Conservation (phyloP, 2,329 filamentous ascomycete species). For the Lasiodiplodia theobromae region DNA sequence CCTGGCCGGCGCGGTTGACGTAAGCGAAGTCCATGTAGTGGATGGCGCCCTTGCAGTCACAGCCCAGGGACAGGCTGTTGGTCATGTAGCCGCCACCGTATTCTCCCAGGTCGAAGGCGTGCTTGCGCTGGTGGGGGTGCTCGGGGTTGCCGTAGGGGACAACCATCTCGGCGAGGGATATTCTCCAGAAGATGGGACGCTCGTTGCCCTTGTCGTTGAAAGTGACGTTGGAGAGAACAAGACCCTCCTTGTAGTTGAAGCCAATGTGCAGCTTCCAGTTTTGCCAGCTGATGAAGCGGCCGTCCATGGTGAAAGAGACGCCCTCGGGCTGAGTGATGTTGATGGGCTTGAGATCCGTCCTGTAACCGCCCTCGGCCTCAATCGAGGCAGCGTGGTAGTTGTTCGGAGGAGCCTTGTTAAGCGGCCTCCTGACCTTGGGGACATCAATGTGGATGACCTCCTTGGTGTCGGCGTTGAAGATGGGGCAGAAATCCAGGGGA, state of each 20-base stretch:
- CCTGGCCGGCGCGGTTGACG: constrained; percentile 76
- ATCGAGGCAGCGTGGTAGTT: constrained; percentile 82
- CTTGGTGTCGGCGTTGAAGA: constrained; percentile 81
- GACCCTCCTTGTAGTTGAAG: constrained; percentile 93
- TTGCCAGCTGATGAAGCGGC: constrained; percentile 82
- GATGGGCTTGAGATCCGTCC: constrained; percentile 82
- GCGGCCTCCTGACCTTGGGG: constrained; percentile 75
- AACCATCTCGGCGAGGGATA: constrained; percentile 93
- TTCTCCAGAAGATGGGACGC: constrained; percentile 83
- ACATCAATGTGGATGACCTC: constrained; percentile 85
- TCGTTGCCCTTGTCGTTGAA: constrained; percentile 82
- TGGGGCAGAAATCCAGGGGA: constrained; percentile 92
- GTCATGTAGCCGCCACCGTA: constrained; percentile 86
- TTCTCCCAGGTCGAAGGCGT: constrained; percentile 82
- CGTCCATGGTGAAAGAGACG: constrained; percentile 81
- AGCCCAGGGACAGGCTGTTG: constrained; percentile 77
- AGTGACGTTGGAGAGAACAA: constrained; percentile 88
- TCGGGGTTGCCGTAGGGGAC: constrained; percentile 87
- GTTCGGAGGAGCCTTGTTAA: constrained; percentile 74
- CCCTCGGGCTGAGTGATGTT: constrained; percentile 89
- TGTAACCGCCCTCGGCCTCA: constrained; percentile 76
- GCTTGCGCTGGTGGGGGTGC: constrained; percentile 80
- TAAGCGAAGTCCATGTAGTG: constrained; percentile 91
- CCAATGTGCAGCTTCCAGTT: constrained; percentile 94
- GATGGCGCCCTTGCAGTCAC: constrained; percentile 88